Evolutionary conservation across 2,329 filamentous ascomycete species (phyloP), one percentile per base, ranked within the genome.

Genomic region (Mycogone perniciosa): DNA sequence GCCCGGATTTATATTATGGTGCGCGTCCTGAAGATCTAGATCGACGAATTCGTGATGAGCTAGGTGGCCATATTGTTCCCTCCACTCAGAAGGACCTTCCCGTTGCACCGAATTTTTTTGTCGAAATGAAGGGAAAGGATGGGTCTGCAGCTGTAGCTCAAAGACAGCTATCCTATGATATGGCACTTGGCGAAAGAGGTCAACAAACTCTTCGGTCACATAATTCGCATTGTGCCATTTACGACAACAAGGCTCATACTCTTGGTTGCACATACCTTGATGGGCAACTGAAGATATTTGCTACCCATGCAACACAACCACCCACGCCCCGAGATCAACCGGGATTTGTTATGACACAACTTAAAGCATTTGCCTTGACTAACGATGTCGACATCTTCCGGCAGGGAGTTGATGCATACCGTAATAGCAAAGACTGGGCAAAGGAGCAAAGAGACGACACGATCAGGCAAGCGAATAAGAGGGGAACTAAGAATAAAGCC

Each of bases 381-480:
- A 47, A 52, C 29, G 50, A 59, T 46, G n/a, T 48, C 4, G 56
- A 70, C 5, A 59, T 47, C 1, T 74, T 72, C 54, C 50, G 60
- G 11, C 31, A 65, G 52, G 72, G 69, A 31, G 63, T 60, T n/a
- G 60, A 60, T n/a, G 68, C 67, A 41, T 71, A 67, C 53, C 60
- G 71, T 38, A 74, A 75, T 61, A 59, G 61, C 1, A 61, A 67
- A 50, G 71, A 74, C 52, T 63, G 65, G 59, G 67, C 71, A 5
- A 63, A 64, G 53, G 53, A 59, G 34, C 58, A 72, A 49, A 62
- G 72, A 30, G 62, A 73, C 53, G 47, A 56, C n/a, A 62, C 67
- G 13, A 68, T 70, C 27, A 38, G 48, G 20, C 53, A 57, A 29
- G 64, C 63, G 43, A 69, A 70, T 37, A 51, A 51, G 35, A 58